Percentiles rank a stretch among this genome's conserved stretches.
Conservation (phyloP, 1,284 basidiomycete genomes). For the Heliocybe sulcata region DNA sequence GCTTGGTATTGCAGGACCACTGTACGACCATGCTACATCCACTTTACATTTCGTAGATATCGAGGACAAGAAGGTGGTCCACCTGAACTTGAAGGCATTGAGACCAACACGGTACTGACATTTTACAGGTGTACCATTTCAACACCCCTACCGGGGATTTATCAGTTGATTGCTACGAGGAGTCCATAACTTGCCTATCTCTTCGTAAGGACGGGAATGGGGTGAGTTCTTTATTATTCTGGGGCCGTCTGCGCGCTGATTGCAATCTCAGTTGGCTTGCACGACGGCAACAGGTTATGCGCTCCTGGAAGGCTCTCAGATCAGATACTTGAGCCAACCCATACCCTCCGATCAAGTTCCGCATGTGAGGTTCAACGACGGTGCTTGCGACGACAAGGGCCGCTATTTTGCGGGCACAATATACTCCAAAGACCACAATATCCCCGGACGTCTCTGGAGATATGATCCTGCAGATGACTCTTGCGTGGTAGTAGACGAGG, state of each 20-base stretch:
- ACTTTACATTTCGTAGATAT: constrained; percentile 66
- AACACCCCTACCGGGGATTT: constrained; percentile 32
- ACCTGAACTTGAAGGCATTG: neutral
- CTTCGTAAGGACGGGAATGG: constrained; percentile 37
- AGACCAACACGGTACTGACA: constrained; percentile 1
- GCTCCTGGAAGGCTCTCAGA: constrained; percentile 34
- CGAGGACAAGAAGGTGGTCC: constrained; percentile 39
- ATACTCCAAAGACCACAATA: constrained; percentile 36
- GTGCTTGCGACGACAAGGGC: constrained; percentile 56
- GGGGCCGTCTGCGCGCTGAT: neutral
- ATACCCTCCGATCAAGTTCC: constrained; percentile 31
- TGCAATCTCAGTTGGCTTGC: constrained; percentile 40
- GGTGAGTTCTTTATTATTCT: constrained; percentile 24
- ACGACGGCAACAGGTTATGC: constrained; percentile 46
- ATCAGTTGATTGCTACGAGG: constrained; percentile 37
- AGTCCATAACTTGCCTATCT: constrained; percentile 46
- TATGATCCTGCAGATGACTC: constrained; percentile 43
- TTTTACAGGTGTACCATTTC: constrained; percentile 44
- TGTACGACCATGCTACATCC: constrained; percentile 47
- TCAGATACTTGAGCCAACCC: constrained; percentile 43
- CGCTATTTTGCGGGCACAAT: constrained; percentile 62
- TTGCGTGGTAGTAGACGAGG: constrained; percentile 48
- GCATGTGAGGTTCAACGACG: constrained; percentile 61
- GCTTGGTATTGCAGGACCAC: constrained; percentile 35
- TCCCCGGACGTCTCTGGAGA: constrained; percentile 52